Evolutionary conservation across 2,329 filamentous ascomycete species (phyloP).

Genomic region (Trichoderma endophyticum): DNA sequence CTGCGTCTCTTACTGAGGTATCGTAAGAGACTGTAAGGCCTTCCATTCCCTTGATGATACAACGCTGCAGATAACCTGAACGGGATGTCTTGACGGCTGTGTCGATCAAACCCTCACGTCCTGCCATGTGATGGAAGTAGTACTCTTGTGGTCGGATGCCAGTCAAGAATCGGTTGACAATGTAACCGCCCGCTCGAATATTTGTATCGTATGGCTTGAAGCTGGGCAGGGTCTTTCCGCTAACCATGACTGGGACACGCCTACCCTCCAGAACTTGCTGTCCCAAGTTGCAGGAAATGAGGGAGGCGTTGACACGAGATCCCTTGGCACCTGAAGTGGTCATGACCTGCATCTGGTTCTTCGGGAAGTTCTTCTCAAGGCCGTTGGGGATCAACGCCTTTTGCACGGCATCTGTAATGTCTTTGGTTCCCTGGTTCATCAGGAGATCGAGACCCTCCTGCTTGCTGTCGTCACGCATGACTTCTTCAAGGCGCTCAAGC

Average conservation of each 20-base stretch:
- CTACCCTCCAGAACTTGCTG: slow-evolving; percentile 95
- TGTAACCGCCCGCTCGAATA: slow-evolving; percentile 86
- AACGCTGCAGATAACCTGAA: slow-evolving; percentile 93
- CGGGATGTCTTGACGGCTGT: slow-evolving; percentile 97
- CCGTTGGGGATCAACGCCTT: slow-evolving; percentile 74
- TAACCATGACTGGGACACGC: slow-evolving; percentile 95
- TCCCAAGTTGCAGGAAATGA: slow-evolving; percentile 96
- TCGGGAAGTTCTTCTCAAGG: slow-evolving; percentile 87
- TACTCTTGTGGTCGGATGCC: slow-evolving; percentile 97
- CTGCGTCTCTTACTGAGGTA: slow-evolving; percentile 87
- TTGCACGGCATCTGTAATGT: slow-evolving; percentile 77
- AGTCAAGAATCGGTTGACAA: slow-evolving; percentile 94
- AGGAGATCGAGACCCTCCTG: slow-evolving; percentile 86
- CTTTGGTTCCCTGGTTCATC: slow-evolving; percentile 67
- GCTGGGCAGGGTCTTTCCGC: slow-evolving; percentile 91
- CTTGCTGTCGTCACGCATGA: slow-evolving; percentile 86
- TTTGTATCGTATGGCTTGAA: slow-evolving; percentile 91
- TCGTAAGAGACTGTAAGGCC: slow-evolving; percentile 90
- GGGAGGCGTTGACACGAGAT: slow-evolving; percentile 86
- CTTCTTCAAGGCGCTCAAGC: slow-evolving; percentile 76
- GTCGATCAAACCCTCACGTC: slow-evolving; percentile 96
- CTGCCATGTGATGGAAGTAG: slow-evolving; percentile 99
- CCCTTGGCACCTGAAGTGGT: slow-evolving; percentile 96
- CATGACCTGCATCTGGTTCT: slow-evolving; percentile 99
- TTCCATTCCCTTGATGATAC: slow-evolving; percentile 98